Conservation (phyloP, 2,329 filamentous ascomycete genomes). For the Amesomyces nigricolor region DNA sequence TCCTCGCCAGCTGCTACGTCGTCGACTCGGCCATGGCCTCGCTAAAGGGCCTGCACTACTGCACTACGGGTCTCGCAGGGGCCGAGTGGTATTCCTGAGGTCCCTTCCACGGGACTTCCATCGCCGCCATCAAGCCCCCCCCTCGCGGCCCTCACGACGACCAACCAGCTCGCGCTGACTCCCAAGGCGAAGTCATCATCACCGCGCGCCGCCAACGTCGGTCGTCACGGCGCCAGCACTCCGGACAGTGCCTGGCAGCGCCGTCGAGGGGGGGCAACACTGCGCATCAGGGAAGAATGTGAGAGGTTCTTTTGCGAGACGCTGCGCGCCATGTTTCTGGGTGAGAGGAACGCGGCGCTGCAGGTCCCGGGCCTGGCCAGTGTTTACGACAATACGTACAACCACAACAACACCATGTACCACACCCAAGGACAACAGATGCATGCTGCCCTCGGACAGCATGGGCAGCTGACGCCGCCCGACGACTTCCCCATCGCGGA, state of each 20-base stretch:
- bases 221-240: constrained; percentile 25
- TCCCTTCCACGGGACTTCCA: constrained; percentile 76
- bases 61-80: constrained; percentile 76
- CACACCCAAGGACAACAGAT: constrained; percentile 16
- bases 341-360: constrained; percentile 77
- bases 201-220: constrained; percentile 30
- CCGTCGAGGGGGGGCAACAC: constrained; percentile 85
- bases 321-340: constrained; percentile 89
- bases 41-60: constrained; percentile 87
- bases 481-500: constrained; percentile 37
- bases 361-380: constrained; percentile 82
- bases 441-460: background rate
- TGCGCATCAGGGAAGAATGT: constrained; percentile 98
- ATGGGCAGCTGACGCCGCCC: constrained; percentile 43
- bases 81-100: constrained; percentile 95
- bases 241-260: constrained; percentile 36
- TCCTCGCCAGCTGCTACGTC: constrained; percentile 88
- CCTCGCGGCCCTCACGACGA: constrained; percentile 67
- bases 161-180: constrained; percentile 61
- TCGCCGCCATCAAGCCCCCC: constrained; percentile 84
- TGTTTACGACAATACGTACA: constrained; percentile 48
- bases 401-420: constrained; percentile 23
- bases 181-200: constrained; percentile 46
- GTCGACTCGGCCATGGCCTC: constrained; percentile 62
- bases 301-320: constrained; percentile 99